Percentiles rank a stretch among this genome's conserved stretches.
Evolutionary conservation across 805 yeast species (phyloP).

Genomic region (Saccharomycopsis capsularis): DNA sequence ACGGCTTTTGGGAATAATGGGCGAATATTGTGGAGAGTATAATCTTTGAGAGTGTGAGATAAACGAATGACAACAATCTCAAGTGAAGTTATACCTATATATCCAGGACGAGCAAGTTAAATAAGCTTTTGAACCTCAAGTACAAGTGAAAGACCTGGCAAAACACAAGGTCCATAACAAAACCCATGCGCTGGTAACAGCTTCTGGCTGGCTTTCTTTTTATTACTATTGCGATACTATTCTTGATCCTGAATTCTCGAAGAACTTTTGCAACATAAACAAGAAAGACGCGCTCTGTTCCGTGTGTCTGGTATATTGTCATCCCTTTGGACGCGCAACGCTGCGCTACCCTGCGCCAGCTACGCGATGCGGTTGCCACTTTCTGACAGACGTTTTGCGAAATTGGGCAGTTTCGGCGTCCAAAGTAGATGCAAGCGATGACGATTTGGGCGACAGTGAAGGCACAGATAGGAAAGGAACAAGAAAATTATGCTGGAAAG

Average conservation of each 20-base stretch:
- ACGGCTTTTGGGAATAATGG: too few species aligned
- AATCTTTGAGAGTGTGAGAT: too few species aligned
- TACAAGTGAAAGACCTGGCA: not conserved
- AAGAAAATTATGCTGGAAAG: not conserved
- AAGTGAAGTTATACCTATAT: too few species aligned
- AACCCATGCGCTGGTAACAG: not conserved
- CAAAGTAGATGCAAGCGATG: not conserved
- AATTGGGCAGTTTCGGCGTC: not conserved
- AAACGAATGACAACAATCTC: too few species aligned
- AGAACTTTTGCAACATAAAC: not conserved
- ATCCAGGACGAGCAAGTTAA: too few species aligned
- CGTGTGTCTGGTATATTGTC: not conserved
- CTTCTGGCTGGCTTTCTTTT: not conserved
- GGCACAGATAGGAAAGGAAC: not conserved
- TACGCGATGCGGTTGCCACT: not conserved
- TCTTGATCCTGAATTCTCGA: not conserved
- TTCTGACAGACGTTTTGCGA: not conserved
- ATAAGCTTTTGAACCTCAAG: too few species aligned
- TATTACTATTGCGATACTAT: not conserved
- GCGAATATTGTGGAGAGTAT: too few species aligned
- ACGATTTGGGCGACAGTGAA: not conserved
- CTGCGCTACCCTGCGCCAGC: not conserved
- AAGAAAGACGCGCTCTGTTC: not conserved
- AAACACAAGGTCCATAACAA: not conserved
- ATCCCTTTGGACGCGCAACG: not conserved